Conservation (phyloP, 495 filamentous ascomycete species). For the Delitschia confertaspora region DNA sequence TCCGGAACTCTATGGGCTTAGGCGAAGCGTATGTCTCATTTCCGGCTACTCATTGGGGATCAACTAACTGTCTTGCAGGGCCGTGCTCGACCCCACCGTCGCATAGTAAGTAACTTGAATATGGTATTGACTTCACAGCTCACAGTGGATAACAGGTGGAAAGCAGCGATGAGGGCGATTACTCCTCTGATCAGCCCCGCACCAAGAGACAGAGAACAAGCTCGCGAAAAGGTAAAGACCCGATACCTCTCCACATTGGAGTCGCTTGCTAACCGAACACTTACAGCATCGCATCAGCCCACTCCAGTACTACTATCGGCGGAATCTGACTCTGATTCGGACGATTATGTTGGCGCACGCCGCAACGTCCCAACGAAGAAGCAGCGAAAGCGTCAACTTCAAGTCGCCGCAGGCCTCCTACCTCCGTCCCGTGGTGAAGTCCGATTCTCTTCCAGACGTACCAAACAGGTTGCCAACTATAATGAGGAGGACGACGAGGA, state of each 20-base stretch:
- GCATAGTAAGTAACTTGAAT: constrained; percentile 35
- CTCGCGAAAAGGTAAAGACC: constrained; percentile 34
- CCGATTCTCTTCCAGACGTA: constrained; percentile 82
- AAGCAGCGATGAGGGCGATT: constrained; percentile 60
- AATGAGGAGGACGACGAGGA: constrained; percentile 66
- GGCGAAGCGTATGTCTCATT: constrained; percentile 67
- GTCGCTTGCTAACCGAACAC: not conserved
- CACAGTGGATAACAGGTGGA: constrained; percentile 48
- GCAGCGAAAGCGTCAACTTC: constrained; percentile 53
- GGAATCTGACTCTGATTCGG: constrained; percentile 54
- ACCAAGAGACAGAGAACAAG: constrained; percentile 40
- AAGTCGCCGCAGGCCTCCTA: constrained; percentile 50
- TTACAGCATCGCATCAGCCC: constrained; percentile 55
- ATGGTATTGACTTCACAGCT: constrained; percentile 1
- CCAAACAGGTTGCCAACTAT: constrained; percentile 76
- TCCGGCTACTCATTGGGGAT: not conserved
- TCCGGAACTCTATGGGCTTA: constrained; percentile 90
- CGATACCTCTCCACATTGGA: no score
- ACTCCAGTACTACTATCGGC: constrained; percentile 52
- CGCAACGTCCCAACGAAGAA: constrained; percentile 60
- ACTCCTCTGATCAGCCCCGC: constrained; percentile 55
- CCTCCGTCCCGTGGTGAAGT: constrained; percentile 58
- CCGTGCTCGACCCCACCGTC: constrained; percentile 47
- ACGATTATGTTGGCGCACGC: constrained; percentile 67
- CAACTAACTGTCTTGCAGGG: constrained; percentile 32